Evolutionary conservation across 2,329 filamentous ascomycete species (phyloP).

Genomic region (Colletotrichum brevisporum): DNA sequence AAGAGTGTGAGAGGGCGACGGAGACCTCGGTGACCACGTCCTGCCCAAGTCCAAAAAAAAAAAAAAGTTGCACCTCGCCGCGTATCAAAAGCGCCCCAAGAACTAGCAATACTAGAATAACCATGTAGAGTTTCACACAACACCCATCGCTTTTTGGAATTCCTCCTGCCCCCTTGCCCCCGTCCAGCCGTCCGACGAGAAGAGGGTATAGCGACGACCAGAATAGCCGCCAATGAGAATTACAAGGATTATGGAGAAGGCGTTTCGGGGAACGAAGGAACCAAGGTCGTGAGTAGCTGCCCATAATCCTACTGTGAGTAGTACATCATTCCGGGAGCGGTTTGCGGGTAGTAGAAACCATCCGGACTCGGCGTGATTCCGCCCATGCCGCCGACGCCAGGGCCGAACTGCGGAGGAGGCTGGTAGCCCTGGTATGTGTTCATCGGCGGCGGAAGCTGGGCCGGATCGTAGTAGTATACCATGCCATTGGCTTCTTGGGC

Average conservation of each 20-base stretch:
- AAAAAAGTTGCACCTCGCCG: constrained; percentile 20
- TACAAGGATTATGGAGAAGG: constrained; percentile 49
- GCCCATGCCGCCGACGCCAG: constrained; percentile 77
- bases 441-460: constrained; percentile 72
- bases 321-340: constrained; percentile 70
- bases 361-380: constrained; percentile 80
- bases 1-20: constrained; percentile 4
- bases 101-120: constrained; percentile 39
- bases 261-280: constrained; percentile 32
- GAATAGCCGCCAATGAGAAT: constrained; percentile 46
- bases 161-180: constrained; percentile 36
- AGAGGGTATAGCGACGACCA: constrained; percentile 33
- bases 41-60: constrained; percentile 1
- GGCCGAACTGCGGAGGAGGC: constrained; percentile 40
- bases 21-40: constrained; percentile 8
- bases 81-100: constrained; percentile 27
- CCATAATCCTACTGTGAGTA: constrained; percentile 68
- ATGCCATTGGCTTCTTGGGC: constrained; percentile 96
- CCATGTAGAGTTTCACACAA: constrained; percentile 20
- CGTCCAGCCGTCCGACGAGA: constrained; percentile 36
- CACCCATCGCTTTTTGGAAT: constrained; percentile 36
- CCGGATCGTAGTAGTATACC: constrained; percentile 92
- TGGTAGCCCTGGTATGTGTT: constrained; percentile 68
- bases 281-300: constrained; percentile 18
- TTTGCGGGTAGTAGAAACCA: constrained; percentile 79